These are phyloP conservation scores for Melaleuca quinquenervia DNA, from an alignment of 345 rosid genomes.

Conservation along the genomic window DNA sequence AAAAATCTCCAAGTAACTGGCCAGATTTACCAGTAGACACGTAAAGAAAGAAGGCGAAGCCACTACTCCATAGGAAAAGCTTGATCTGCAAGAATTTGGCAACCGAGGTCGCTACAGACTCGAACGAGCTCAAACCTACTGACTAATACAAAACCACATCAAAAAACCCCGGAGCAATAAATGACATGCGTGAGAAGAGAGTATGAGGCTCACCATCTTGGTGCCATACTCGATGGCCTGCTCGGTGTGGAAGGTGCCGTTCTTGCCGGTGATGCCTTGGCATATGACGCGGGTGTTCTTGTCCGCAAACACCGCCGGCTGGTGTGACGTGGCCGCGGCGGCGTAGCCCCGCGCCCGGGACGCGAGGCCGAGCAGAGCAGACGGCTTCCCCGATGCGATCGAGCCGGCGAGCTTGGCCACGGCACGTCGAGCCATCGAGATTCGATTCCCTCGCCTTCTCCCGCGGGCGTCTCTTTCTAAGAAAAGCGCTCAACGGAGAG, in stretches of 20 bases:
- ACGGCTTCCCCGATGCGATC: slow-evolving; percentile 16
- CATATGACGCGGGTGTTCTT: slow-evolving; percentile 83
- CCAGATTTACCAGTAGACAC: background rate
- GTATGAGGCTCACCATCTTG: slow-evolving; percentile 53
- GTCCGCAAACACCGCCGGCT: slow-evolving; percentile 88
- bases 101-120: background rate
- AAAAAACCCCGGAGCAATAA: background rate
- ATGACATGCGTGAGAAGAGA: background rate
- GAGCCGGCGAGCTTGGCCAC: slow-evolving; percentile 20
- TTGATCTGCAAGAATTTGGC: background rate
- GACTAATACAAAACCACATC: background rate
- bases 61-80: background rate
- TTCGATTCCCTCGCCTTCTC: background rate
- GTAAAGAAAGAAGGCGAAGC: background rate
- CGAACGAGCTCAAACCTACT: background rate
- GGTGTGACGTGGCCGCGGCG: slow-evolving; percentile 35
- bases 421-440: slow-evolving; percentile 30
- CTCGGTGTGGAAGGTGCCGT: slow-evolving; percentile 90
- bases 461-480: background rate
- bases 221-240: slow-evolving; percentile 98
- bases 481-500: background rate
- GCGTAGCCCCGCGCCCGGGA: slow-evolving; percentile 36
- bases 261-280: slow-evolving; percentile 96
- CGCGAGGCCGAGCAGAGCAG: slow-evolving; percentile 2
- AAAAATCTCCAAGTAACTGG: background rate